These are phyloP conservation scores for Solanum medicagineum DNA, from an alignment of 257 asterid genomes.

Conservation along the genomic window DNA sequence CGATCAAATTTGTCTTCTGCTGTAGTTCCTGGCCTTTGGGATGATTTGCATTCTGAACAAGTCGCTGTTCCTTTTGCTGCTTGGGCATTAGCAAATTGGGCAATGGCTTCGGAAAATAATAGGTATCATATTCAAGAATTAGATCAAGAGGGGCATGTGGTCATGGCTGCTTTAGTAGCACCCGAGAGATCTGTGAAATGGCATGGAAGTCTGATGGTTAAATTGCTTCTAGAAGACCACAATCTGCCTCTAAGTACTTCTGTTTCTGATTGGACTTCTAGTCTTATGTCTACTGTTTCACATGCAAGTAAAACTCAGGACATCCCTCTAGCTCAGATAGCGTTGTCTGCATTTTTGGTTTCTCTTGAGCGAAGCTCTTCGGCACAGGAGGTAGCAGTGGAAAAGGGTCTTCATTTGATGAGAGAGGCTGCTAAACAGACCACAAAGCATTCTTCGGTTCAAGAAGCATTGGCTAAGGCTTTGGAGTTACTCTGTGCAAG, in stretches of 20 bases:
- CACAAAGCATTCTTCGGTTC: slow-evolving; percentile 54
- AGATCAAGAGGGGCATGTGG: slow-evolving; percentile 81
- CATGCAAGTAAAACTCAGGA: slow-evolving; percentile 90
- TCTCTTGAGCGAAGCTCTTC: slow-evolving; percentile 75
- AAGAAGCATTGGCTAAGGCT: slow-evolving; percentile 86
- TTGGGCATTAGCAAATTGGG: slow-evolving; percentile 99
- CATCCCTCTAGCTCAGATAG: slow-evolving; percentile 66
- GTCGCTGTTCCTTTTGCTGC: slow-evolving; percentile 98
- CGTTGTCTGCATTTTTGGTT: slow-evolving; percentile 76
- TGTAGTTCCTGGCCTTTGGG: slow-evolving; percentile 98
- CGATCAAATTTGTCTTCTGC: slow-evolving; percentile 41
- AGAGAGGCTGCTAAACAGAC: slow-evolving; percentile 81
- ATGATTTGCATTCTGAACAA: slow-evolving; percentile 90
- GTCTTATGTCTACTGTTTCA: slow-evolving; percentile 78
- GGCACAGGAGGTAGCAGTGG: slow-evolving; percentile 70
- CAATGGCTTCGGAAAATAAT: slow-evolving; percentile 87
- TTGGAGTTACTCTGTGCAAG: slow-evolving; percentile 59
- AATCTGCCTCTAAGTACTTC: slow-evolving; percentile 70
- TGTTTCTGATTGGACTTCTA: slow-evolving; percentile 81
- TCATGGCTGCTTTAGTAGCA: slow-evolving; percentile 84
- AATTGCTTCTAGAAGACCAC: slow-evolving; percentile 71
- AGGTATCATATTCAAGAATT: slow-evolving; percentile 86
- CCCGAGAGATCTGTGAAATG: slow-evolving; percentile 99
- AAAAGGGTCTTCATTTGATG: slow-evolving; percentile 79
- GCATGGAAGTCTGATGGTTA: slow-evolving; percentile 96